Percentiles rank a stretch among this genome's conserved stretches.
phyloP scores from a whole-genome alignment of 2,329 filamentous ascomycete genomes.

The Fusarium buxicola region DNA sequence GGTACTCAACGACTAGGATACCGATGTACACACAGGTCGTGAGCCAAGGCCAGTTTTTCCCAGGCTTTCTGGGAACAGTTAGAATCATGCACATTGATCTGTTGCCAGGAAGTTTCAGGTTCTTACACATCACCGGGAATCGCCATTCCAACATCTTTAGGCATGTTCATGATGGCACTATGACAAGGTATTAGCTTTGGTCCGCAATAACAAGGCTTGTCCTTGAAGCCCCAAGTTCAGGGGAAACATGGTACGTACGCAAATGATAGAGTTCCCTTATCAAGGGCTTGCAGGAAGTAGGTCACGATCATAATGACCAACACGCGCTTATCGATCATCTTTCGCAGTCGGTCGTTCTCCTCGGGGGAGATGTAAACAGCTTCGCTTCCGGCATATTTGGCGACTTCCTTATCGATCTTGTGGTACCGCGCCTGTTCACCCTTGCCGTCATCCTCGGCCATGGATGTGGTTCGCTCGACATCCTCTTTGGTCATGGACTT shows the following conservation, averaged over 20 bases:
- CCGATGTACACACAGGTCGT: slow-evolving; percentile 81
- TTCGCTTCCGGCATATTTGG: background rate
- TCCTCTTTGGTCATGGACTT: slow-evolving; percentile 2
- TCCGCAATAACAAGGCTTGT: too few relatives aligned
- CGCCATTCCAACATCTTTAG: slow-evolving; percentile 59
- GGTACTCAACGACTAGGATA: slow-evolving; percentile 77
- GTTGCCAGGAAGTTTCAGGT: too few relatives aligned
- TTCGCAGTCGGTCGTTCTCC: slow-evolving; percentile 67
- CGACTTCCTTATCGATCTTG: slow-evolving; percentile 5
- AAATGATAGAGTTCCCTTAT: slow-evolving; percentile 73
- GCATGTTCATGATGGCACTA: slow-evolving; percentile 70
- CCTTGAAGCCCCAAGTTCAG: too few relatives aligned
- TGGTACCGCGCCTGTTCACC: background rate
- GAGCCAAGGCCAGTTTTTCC: slow-evolving; percentile 72
- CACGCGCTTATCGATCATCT: slow-evolving; percentile 72
- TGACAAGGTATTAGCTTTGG: too few relatives aligned
- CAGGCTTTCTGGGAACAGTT: slow-evolving; percentile 4
- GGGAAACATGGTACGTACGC: slow-evolving; percentile 33
- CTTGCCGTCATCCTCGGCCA: slow-evolving; percentile 5
- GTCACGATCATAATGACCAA: slow-evolving; percentile 77
- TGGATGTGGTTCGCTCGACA: background rate
- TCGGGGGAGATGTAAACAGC: slow-evolving; percentile 54
- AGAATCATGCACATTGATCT: background rate
- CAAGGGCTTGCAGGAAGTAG: slow-evolving; percentile 76
- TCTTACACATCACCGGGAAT: slow-evolving; percentile 50